Evolutionary conservation across 441 rosid species (phyloP).

Genomic region (Croton laevigatus): DNA sequence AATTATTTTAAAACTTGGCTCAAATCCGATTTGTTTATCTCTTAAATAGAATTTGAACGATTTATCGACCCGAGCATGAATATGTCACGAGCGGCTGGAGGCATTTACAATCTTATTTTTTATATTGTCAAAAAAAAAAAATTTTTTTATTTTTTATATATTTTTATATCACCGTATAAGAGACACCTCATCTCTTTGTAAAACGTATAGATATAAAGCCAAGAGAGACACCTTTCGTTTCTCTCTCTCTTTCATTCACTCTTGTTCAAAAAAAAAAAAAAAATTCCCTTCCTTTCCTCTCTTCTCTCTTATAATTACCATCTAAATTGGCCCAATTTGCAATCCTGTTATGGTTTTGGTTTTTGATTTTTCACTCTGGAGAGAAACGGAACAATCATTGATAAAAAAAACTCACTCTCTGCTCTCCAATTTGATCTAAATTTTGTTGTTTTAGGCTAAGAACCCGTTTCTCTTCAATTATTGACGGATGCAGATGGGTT

Average conservation of each 20-base stretch:
- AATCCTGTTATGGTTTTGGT: neutral
- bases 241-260: constrained; percentile 23
- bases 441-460: constrained; percentile 15
- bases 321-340: neutral
- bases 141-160: too few species aligned
- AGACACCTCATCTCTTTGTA: constrained; percentile 38
- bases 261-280: constrained; percentile 12
- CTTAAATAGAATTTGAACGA: too few species aligned
- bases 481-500: constrained; percentile 53
- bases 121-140: too few species aligned
- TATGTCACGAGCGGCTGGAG: too few species aligned
- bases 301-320: constrained; percentile 11
- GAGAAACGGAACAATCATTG: constrained; percentile 27
- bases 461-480: constrained; percentile 34
- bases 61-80: too few species aligned
- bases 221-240: constrained; percentile 27
- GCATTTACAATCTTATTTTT: too few species aligned
- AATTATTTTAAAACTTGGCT: too few species aligned
- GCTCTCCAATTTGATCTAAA: constrained; percentile 27
- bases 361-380: constrained; percentile 8
- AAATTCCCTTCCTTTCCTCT: constrained; percentile 14
- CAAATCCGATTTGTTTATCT: too few species aligned
- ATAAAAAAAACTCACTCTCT: constrained; percentile 30
- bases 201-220: constrained; percentile 34
- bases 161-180: neutral